Percentiles rank a stretch among this genome's conserved stretches.
Conservation (phyloP, 2,329 filamentous ascomycete genomes). For the Bertia moriformis region DNA sequence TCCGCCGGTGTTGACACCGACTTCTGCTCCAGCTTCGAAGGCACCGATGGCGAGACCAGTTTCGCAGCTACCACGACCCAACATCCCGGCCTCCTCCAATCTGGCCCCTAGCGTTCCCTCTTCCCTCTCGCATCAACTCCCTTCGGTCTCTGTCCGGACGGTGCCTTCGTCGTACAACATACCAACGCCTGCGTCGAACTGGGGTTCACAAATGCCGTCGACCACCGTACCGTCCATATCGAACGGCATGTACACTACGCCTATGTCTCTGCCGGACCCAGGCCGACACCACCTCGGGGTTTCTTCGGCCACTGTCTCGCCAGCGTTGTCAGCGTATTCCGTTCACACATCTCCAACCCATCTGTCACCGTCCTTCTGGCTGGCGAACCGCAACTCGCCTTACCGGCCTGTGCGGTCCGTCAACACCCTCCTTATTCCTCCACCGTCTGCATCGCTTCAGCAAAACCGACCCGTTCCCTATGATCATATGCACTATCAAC, state of each 20-base stretch:
- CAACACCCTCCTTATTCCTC: constrained; percentile 44
- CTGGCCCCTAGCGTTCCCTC: constrained; percentile 37
- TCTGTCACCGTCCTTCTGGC: constrained; percentile 44
- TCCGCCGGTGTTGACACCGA: neutral
- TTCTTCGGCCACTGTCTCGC: constrained; percentile 33
- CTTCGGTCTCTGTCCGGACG: neutral
- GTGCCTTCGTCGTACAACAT: neutral
- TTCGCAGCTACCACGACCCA: constrained; percentile 17
- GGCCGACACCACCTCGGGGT: constrained; percentile 8
- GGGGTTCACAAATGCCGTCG: constrained; percentile 16
- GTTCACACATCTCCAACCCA: constrained; percentile 30
- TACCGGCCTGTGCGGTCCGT: constrained; percentile 48
- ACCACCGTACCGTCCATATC: neutral
- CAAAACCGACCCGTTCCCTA: constrained; percentile 27
- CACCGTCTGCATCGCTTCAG: constrained; percentile 39
- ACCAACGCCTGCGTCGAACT: constrained; percentile 23
- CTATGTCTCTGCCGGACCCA: neutral
- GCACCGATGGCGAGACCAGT: constrained; percentile 7
- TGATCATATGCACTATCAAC: constrained; percentile 35
- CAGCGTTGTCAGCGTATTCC: constrained; percentile 29
- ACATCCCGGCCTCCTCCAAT: constrained; percentile 23
- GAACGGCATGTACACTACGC: neutral
- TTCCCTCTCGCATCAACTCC: neutral
- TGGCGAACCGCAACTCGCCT: constrained; percentile 46
- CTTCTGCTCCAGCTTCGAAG: neutral